Evolutionary conservation across 768 basidiomycete genomes (phyloP), one percentile per base, ranked within the genome.

Genomic region (Leccinum imitatum): DNA sequence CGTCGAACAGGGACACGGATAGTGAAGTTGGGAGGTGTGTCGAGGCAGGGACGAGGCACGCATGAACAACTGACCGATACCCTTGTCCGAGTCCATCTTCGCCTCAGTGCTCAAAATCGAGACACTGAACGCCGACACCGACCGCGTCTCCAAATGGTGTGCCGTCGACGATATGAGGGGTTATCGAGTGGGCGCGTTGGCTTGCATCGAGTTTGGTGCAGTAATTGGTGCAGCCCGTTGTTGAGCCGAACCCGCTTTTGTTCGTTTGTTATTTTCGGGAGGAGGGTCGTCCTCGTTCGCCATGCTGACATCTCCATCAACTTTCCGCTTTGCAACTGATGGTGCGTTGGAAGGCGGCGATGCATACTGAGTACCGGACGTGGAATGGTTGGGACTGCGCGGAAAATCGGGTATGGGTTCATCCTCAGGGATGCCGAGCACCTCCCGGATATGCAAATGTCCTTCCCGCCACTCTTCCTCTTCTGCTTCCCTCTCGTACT

Each of bases 401-500:
- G 83, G 83, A 39, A 89, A 76, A 60, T 76, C 72, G 17, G 85
- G 87, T 57, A 81, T 73, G 19, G 82, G 79, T 3, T 78, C 78
- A 59, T 85, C 84, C 39, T 71, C 66, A 13, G 83, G 75, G 3
- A 89, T 75, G 17, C 79, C 79, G 31, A 90, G 78, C 6, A 73
- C 71, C 64, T 81, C 83, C 47, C 82, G 82, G 25, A 91, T 67
- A 60, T 81, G 83, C 15, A 73, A 64, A 54, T 81, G 84, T 10
- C 84, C 84, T 62, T 86, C 85, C 62, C 83, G 80, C 86, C 87
- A 91, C 60, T 87, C 90, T 69, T 87, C 83, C 58, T 88, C 82
- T 71, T 94, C 93, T 27, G 85, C 83, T 58, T 80, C 79, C 47
- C 74, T 75, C 74, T 98, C 96, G 60, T 80, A 91, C 56, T 84